Base-by-base conservation (phyloP, 2,329 filamentous ascomycete genomes). In the Ophiocordyceps camponoti-saundersi region DNA sequence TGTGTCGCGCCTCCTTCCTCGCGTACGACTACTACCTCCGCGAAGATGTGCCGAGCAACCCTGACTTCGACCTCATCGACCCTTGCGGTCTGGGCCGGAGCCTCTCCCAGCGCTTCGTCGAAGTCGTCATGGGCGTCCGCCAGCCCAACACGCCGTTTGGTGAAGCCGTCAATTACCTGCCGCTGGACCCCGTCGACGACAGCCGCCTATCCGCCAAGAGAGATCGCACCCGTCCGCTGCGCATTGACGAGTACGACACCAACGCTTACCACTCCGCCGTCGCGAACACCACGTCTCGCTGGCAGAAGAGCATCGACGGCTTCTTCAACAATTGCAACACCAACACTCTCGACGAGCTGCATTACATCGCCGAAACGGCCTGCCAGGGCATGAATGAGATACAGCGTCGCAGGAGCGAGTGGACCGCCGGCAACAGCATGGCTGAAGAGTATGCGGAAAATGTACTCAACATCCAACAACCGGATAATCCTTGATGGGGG, bases 71-170 rank as follows among this genome's bases (percentile, higher is more conserved):
- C 53, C 53, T 67, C 36, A 50, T 54, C 23, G 68, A 71, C 49
- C 68, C 68, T 7, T 62, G 64, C 46, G 60, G 62, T 2, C 59
- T 67, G 22, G 58, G 58, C 12, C 62, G 68, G 40, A 60, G 57
- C 47, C 47, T 70, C 20, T 65, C 66, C 21, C 65, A 69, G 53
- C 67, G 68, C 44, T 71, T 71, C 49, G 66, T 70, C 47, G 68
- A 71, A 50, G 65, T 70, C 4, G 63, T 61, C 32, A 61, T 55
- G 49, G 68, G 68, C 26, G 53, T 66, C 32, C 51, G 55, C 43
- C 68, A 70, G 48, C 65, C 65, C 16, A 51, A 55, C 21, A 52
- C 55, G 18, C 53, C 59, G 1, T 55, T 56, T 2, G 62, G 64
- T 21, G 54, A 61, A 7, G 52, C 58, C 1, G 55, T 67, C 7